Conservation (phyloP, 2,329 filamentous ascomycete genomes). For the Calonectria henricotiae region DNA sequence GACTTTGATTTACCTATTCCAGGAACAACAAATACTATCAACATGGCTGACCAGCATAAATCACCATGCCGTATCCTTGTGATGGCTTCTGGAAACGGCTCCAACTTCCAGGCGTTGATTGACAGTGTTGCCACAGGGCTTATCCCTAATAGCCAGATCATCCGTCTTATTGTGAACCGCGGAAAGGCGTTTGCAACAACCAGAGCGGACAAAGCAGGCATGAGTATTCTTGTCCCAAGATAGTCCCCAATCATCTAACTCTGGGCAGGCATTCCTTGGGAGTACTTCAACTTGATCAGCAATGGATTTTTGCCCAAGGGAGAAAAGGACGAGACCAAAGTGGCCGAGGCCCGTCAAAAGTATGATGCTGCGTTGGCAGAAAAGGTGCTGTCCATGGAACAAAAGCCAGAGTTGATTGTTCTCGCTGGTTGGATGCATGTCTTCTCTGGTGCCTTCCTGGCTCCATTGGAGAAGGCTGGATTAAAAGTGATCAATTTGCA, state of each 20-base stretch:
- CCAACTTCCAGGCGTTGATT: conserved; percentile 84
- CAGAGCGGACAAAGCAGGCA: conserved; percentile 64
- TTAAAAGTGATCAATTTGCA: conserved; percentile 88
- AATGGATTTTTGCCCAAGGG: conserved; percentile 74
- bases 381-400: conserved; percentile 70
- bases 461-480: conserved; percentile 74
- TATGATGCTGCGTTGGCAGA: conserved; percentile 85
- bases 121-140: conserved; percentile 62
- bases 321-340: conserved; percentile 73
- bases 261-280: conserved; percentile 71
- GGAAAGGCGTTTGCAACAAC: conserved; percentile 64
- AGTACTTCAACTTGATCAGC: conserved; percentile 86
- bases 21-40: background rate
- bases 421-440: conserved; percentile 93
- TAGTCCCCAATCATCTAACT: background rate
- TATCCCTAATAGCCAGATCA: conserved; percentile 63
- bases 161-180: conserved; percentile 67
- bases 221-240: background rate
- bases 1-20: background rate
- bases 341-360: conserved; percentile 74
- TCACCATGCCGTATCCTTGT: conserved; percentile 72
- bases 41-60: conserved; percentile 28
- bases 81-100: conserved; percentile 82
- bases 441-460: conserved; percentile 79
- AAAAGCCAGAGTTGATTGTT: conserved; percentile 82